Percentiles rank a stretch among this genome's conserved stretches.
Evolutionary conservation across 768 basidiomycete genomes (phyloP).

Genomic region (Phanerodontia chrysosporium): DNA sequence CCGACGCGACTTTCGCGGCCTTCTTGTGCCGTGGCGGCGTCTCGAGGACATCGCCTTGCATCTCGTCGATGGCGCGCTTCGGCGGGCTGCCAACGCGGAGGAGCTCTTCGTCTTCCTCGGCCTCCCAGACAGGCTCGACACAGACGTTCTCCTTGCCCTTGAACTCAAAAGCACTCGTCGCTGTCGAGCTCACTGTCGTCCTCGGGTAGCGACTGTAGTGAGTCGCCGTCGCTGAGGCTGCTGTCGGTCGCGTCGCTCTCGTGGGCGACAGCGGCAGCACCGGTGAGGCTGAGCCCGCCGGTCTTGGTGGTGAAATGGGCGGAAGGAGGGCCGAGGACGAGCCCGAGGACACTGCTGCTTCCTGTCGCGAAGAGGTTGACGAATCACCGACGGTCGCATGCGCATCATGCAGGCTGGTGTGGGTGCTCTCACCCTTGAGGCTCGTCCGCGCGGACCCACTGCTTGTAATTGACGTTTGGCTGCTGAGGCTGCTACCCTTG

Average conservation of each 20-base stretch:
- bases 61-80: constrained; percentile 8
- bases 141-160: constrained; percentile 12
- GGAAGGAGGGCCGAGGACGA: not conserved
- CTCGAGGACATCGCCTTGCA: constrained; percentile 11
- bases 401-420: constrained; percentile 4
- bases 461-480: not conserved
- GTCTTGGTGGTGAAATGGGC: not conserved
- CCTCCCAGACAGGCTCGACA: not conserved
- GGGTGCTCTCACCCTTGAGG: constrained; percentile 7
- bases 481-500: not conserved
- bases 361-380: constrained; percentile 5
- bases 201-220: not conserved
- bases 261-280: not conserved
- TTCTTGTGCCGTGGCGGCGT: constrained; percentile 11
- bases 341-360: not conserved
- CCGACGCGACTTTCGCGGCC: constrained; percentile 4
- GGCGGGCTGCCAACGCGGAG: constrained; percentile 4
- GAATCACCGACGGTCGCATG: constrained; percentile 6
- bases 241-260: not conserved
- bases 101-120: not conserved
- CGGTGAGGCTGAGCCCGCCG: not conserved
- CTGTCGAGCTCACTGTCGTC: not conserved
- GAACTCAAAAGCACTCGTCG: not conserved
- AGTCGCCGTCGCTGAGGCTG: not conserved
- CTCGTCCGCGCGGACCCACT: not conserved